Percentiles rank a stretch among this genome's conserved stretches.
phyloP scores from a whole-genome alignment of 163 green algal genomes.

The Scenedesmus sp. region DNA sequence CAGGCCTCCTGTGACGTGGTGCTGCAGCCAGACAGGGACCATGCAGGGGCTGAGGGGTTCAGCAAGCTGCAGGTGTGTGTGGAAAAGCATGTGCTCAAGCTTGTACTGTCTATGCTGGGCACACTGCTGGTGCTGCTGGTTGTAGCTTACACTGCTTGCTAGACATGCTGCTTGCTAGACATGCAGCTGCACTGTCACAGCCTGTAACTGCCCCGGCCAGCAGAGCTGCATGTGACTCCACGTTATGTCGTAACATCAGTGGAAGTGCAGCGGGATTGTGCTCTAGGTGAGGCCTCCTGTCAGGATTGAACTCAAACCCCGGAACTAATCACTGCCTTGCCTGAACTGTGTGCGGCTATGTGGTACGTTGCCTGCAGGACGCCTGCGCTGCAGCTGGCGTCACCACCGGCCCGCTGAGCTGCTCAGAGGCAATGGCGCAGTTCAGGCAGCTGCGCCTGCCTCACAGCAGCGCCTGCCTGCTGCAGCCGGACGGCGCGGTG shows the following conservation, averaged over 20 bases:
- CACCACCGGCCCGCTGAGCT: not conserved
- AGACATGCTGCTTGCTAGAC: no score
- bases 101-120: no score
- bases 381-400: conserved; percentile 26
- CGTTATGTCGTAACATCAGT: no score
- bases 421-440: not conserved
- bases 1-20: conserved; percentile 31
- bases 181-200: no score
- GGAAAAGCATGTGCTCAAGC: not conserved
- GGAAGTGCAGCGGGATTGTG: no score
- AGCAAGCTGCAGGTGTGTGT: conserved; percentile 39
- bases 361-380: conserved; percentile 2
- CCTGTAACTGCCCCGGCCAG: no score
- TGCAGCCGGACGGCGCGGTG: conserved; percentile 39
- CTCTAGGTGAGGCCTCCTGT: no score
- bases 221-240: no score
- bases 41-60: conserved; percentile 36
- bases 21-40: conserved; percentile 38
- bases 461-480: not conserved
- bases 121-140: not conserved
- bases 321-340: not conserved
- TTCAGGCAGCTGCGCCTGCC: conserved; percentile 40
- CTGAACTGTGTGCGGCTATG: not conserved
- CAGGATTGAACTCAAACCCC: not conserved
- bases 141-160: no score